Base-by-base conservation (phyloP, 2,329 filamentous ascomycete species). In the Rhytidhysteron rufulum region DNA sequence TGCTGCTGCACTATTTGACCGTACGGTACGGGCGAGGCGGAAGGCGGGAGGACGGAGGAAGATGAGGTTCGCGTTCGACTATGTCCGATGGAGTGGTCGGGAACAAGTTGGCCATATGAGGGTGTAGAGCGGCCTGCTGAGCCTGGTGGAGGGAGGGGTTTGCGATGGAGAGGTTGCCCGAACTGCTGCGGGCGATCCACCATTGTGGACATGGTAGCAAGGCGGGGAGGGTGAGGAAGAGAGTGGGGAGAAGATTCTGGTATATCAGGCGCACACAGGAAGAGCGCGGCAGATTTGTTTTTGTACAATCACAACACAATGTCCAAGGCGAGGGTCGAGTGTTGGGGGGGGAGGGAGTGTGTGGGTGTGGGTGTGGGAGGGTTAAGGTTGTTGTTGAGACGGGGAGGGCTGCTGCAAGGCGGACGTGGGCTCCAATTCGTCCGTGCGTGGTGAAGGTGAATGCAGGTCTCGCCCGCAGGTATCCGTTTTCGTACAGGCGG, bases 1-100 rank as follows among this genome's bases (percentile, higher is more conserved):
- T 58, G 47, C 38, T 37, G 34, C 46, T 40, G 43, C 31, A 31
- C 48, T 43, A 34, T 17, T n/a, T 29, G 30, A 19, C 48, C 40
- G 42, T 50, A 42, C 39, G 37, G 25, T 32, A 52, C 45, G 30
- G 61, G 51, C 16, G 34, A 32, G 7, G 43, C 40, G 27, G 30
- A 49, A 34, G n/a, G 42, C 38, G 29, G 44, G 58, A 55, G 65
- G 38, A 62, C 42, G 48, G 60, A 60, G 5, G 64, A 67, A 34
- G 62, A 66, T 25, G 62, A 61, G 20, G 65, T 66, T 20, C 65
- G 57, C 19, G 59, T 55, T 39, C 61, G 62, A 30, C 56, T 60
- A 47, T 68, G 65, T 42, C 55, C 55, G 18, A 42, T 38, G n/a
- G 43, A 31, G 42, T 45, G 35, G 36, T 57, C 51, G 16, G 52